Percentiles rank a stretch among this genome's conserved stretches.
Conservation (phyloP, 768 basidiomycete genomes). For the Daedaleopsis sinensis region DNA sequence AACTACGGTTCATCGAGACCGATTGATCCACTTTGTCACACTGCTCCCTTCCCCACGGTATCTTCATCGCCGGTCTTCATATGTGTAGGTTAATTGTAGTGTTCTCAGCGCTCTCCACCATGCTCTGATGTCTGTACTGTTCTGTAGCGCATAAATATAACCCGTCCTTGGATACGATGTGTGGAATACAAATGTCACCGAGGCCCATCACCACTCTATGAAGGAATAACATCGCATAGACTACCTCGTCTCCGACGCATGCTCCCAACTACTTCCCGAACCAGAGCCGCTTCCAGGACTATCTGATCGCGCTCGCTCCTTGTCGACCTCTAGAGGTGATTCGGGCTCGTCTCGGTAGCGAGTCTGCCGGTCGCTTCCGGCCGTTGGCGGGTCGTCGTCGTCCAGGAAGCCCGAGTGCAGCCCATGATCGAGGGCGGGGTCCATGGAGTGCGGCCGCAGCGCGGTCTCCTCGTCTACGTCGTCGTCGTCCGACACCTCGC, state of each 20-base stretch:
- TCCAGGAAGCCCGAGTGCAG: conserved; percentile 85
- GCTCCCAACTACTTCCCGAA: conserved; percentile 73
- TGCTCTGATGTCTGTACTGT: conserved; percentile 25
- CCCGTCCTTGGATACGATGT: conserved; percentile 12
- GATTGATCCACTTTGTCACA: neutral
- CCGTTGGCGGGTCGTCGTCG: conserved; percentile 62
- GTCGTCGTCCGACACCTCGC: conserved; percentile 83
- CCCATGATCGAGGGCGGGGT: conserved; percentile 42
- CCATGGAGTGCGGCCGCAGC: conserved; percentile 44
- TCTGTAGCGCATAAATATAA: conserved; percentile 31
- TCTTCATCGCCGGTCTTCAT: neutral
- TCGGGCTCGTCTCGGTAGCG: conserved; percentile 61
- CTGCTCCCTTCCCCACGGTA: neutral
- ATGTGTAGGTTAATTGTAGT: conserved; percentile 21
- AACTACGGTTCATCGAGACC: conserved; percentile 65
- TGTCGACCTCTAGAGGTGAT: conserved; percentile 18
- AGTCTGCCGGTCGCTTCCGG: conserved; percentile 26
- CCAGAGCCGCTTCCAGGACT: conserved; percentile 53
- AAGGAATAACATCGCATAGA: conserved; percentile 3
- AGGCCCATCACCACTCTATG: conserved; percentile 6
- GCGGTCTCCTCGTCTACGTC: conserved; percentile 75
- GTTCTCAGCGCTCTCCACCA: conserved; percentile 16
- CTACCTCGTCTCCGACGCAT: conserved; percentile 50
- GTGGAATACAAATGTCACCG: conserved; percentile 19
- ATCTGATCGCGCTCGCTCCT: conserved; percentile 24